Conservation (phyloP, 805 yeast species). For the Peterozyma toletana region DNA sequence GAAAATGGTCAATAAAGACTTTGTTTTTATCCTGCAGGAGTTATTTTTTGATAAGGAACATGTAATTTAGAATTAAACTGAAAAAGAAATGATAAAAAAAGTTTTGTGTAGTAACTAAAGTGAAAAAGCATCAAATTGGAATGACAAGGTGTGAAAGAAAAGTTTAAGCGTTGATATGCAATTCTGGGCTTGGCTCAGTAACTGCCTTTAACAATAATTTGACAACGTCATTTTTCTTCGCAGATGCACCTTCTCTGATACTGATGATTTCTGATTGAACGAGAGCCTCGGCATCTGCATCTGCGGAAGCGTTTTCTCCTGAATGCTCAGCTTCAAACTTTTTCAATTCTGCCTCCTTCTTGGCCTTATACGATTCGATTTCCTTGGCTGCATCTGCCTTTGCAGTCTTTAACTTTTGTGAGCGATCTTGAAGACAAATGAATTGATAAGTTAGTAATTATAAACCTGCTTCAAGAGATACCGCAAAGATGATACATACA, state of each 20-base stretch:
- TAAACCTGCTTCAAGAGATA: not conserved
- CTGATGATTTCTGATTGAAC: conserved; percentile 62
- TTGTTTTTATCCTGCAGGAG: no score
- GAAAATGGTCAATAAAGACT: no score
- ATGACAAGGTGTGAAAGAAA: not conserved
- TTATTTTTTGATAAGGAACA: no score
- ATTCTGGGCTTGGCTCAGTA: conserved; percentile 69
- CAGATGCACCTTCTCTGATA: conserved; percentile 57
- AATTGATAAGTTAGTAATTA: not conserved
- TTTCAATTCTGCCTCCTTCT: conserved; percentile 78
- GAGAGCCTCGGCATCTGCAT: conserved; percentile 67
- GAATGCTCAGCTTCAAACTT: conserved; percentile 65
- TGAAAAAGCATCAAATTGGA: not conserved
- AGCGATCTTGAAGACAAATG: conserved; percentile 45
- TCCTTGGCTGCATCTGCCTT: conserved; percentile 89
- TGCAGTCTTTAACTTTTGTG: conserved; percentile 86
- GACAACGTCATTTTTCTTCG: conserved; percentile 62
- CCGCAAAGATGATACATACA: conserved; percentile 35
- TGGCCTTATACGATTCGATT: conserved; percentile 75
- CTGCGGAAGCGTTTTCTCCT: conserved; percentile 70
- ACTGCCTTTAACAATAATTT: conserved; percentile 76
- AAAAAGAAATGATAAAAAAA: not conserved
- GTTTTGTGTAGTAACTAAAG: not conserved
- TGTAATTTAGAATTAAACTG: no score
- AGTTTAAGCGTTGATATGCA: conserved; percentile 65